These are phyloP conservation scores for Neurospora sp. DNA, from an alignment of 495 filamentous ascomycete genomes.

Conservation along the genomic window DNA sequence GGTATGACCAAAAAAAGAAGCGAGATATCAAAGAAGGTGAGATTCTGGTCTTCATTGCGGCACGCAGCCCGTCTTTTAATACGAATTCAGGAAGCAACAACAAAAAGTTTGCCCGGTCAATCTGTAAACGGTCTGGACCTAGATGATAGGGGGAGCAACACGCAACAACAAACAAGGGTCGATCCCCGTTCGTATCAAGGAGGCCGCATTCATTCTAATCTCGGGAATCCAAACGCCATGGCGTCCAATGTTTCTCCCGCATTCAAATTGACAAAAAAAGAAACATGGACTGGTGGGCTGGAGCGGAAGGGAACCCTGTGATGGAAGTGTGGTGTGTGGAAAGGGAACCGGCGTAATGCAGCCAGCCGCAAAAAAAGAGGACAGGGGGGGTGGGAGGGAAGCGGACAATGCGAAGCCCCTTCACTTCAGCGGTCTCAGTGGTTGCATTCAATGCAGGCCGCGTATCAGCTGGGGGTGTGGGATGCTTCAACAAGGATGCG, in stretches of 20 bases:
- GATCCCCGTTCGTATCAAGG: neutral
- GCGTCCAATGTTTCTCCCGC: neutral
- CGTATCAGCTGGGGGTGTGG: neutral
- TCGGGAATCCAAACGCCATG: neutral
- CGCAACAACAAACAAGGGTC: neutral
- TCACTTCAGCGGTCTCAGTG: neutral
- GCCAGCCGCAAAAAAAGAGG: neutral
- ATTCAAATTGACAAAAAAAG: neutral
- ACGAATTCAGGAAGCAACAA: neutral
- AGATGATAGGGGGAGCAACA: neutral
- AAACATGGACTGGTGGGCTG: neutral
- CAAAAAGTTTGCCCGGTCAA: neutral
- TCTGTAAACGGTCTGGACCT: neutral
- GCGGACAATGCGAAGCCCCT: neutral
- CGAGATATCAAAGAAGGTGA: neutral
- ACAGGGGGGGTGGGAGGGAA: neutral
- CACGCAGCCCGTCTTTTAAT: neutral
- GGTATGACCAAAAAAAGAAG: neutral
- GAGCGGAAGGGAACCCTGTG: neutral
- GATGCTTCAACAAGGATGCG: neutral
- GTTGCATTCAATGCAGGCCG: neutral
- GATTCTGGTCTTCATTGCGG: neutral
- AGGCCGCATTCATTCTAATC: neutral
- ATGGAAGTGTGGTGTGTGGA: neutral
- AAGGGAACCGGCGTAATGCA: neutral